Base-by-base conservation (phyloP, 345 rosid genomes). In the Clausena lansium region DNA sequence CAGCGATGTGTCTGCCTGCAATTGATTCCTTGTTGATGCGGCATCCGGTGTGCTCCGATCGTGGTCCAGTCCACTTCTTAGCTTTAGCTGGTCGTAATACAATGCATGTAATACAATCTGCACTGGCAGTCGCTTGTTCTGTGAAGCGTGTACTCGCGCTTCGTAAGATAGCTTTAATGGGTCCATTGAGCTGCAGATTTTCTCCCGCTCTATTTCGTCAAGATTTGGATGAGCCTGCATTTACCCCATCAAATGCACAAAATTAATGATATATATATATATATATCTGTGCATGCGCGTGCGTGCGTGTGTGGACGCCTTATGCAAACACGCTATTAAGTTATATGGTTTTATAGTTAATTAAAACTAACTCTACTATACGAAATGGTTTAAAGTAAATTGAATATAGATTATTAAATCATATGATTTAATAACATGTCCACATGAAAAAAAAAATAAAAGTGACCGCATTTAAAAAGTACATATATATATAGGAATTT, bases 111-210 rank as follows among this genome's bases (percentile, higher is more conserved):
- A 82, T 32, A 96, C 98, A 6, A 94, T 88, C 79, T 92, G 94
- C 7, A 96, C 97, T 0, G 99, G 99, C 45, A 96, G 75, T 28
- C 99, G 84, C 81, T 96, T 96, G 94, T 96, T 96, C 79, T 94
- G 92, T 15, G 99, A 92, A 30, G 99, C 99, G 70, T 96, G 99
- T n/a, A 94, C 86, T 78, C 99, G 88, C 19, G 99, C 99, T 75
- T 93, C 97, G 78, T 90, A 84, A 5, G 99, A 91, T 6, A 96
- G 88, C 79, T 92, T 96, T 55, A 96, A 73, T 10, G 98, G 88
- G 28, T 96, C 99, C 97, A 96, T 90, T 47, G 88, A 87, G 80
- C 98, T 91, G 78, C 99, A 96, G 0, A 87, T 90, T 79, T 96
- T 96, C 84, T 96, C 99, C 54, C 97, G 77, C 67, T 89, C 98